Conservation (phyloP, 306 rosid genomes). For the Nissolia schottii region DNA sequence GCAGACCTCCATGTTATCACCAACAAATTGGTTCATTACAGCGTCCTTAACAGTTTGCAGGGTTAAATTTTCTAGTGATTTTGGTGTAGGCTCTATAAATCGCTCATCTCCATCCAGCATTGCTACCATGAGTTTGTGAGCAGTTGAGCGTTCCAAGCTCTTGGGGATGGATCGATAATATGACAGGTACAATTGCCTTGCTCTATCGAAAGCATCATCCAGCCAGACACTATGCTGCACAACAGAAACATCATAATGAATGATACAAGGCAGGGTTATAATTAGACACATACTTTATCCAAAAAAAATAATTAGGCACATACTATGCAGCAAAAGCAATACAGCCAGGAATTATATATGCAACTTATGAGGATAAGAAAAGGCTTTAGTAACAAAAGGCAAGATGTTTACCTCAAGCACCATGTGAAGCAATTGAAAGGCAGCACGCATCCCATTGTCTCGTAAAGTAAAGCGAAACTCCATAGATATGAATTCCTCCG, state of each 20-base stretch:
- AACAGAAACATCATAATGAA: conserved; percentile 29
- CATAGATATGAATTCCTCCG: conserved; percentile 96
- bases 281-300: background rate
- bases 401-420: conserved; percentile 78
- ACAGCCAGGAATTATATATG: background rate
- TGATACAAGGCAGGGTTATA: background rate
- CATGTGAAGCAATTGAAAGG: conserved; percentile 99
- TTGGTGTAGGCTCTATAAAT: conserved; percentile 94
- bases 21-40: conserved; percentile 90
- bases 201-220: conserved; percentile 97
- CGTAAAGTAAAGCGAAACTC: conserved; percentile 97
- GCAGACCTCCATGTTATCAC: conserved; percentile 94
- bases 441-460: conserved; percentile 97
- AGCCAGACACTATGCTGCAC: conserved; percentile 98
- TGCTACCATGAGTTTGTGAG: conserved; percentile 98
- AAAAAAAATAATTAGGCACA: conserved; percentile 7
- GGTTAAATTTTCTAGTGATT: conserved; percentile 71
- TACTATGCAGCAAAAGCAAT: background rate
- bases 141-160: conserved; percentile 99
- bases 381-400: background rate
- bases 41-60: conserved; percentile 86
- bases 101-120: conserved; percentile 96
- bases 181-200: conserved; percentile 85
- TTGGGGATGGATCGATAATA: conserved; percentile 96
- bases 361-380: background rate